Conservation (phyloP, 176 grass and related monocot genomes). For the Metroxylon sagu region DNA sequence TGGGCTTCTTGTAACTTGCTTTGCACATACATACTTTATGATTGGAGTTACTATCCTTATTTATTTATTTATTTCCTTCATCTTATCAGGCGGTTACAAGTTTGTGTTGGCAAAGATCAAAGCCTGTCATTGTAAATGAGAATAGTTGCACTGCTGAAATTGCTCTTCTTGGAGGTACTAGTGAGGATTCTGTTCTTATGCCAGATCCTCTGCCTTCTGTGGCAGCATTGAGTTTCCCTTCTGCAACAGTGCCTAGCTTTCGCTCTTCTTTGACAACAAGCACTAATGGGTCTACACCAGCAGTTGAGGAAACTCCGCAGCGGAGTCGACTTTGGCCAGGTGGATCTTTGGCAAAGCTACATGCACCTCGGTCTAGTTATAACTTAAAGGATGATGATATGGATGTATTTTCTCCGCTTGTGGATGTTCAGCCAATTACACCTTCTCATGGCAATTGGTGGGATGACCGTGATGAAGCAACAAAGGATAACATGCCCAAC, state of each 20-base stretch:
- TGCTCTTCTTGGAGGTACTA: constrained; percentile 73
- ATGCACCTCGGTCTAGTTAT: constrained; percentile 49
- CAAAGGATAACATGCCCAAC: constrained; percentile 50
- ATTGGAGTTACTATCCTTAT: background rate
- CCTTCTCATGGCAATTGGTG: constrained; percentile 71
- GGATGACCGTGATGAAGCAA: constrained; percentile 71
- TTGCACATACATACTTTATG: too few species aligned
- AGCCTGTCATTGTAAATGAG: constrained; percentile 72
- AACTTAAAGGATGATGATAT: constrained; percentile 82
- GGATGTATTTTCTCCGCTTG: constrained; percentile 98
- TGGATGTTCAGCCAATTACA: constrained; percentile 92
- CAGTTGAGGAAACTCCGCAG: constrained; percentile 52
- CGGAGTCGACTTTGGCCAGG: constrained; percentile 33
- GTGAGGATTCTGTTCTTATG: constrained; percentile 96
- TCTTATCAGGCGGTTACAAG: constrained; percentile 66
- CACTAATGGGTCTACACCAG: constrained; percentile 26
- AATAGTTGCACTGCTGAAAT: constrained; percentile 77
- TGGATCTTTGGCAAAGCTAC: constrained; percentile 52
- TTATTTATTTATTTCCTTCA: constrained; percentile 23
- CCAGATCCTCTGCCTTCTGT: constrained; percentile 86
- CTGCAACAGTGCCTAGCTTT: constrained; percentile 40
- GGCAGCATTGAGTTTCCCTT: constrained; percentile 33
- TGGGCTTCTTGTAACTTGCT: too few species aligned
- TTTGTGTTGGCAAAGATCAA: constrained; percentile 97
- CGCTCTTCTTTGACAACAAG: constrained; percentile 48